Percentiles rank a stretch among this genome's conserved stretches.
Conservation (phyloP, 805 yeast species). For the Danielia reshetovae region DNA sequence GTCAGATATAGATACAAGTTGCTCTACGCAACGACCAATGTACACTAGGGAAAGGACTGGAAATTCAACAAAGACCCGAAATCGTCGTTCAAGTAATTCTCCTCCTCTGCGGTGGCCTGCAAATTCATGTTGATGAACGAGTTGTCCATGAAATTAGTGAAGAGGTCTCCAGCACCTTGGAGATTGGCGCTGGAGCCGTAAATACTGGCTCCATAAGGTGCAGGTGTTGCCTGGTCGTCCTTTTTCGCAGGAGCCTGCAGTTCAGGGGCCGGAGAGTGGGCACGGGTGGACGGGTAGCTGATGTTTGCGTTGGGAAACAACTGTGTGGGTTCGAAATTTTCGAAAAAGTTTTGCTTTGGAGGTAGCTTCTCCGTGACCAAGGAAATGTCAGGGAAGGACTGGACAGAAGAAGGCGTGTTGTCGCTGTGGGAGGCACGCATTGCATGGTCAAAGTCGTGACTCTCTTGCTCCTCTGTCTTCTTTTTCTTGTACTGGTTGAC, state of each 20-base stretch:
- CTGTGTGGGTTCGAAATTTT: constrained; percentile 55
- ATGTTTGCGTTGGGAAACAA: constrained; percentile 43
- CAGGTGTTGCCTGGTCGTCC: constrained; percentile 3
- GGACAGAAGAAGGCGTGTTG: constrained; percentile 34
- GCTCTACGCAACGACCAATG: constrained; percentile 3
- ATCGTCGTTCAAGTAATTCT: constrained; percentile 15
- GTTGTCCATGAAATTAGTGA: constrained; percentile 39
- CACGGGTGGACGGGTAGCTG: constrained; percentile 35
- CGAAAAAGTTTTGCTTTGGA: constrained; percentile 41
- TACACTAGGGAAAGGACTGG: constrained; percentile 4
- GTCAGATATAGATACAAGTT: constrained; percentile 1
- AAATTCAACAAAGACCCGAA: constrained; percentile 29
- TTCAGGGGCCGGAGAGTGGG: constrained; percentile 27
- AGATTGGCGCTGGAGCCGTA: constrained; percentile 6
- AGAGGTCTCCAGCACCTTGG: constrained; percentile 8
- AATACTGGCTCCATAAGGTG: constrained; percentile 4
- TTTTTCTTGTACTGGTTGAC: constrained; percentile 30
- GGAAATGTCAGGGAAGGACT: constrained; percentile 50
- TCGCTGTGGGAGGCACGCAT: constrained; percentile 13
- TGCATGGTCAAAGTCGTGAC: background rate
- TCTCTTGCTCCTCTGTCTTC: constrained; percentile 2
- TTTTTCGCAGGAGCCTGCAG: constrained; percentile 2
- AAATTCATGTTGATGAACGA: constrained; percentile 41
- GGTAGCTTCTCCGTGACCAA: constrained; percentile 52
- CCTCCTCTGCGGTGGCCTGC: constrained; percentile 21